These are phyloP conservation scores for Podila clonocystis DNA, from an alignment of 192 early-diverging fungal species.

Conservation along the genomic window DNA sequence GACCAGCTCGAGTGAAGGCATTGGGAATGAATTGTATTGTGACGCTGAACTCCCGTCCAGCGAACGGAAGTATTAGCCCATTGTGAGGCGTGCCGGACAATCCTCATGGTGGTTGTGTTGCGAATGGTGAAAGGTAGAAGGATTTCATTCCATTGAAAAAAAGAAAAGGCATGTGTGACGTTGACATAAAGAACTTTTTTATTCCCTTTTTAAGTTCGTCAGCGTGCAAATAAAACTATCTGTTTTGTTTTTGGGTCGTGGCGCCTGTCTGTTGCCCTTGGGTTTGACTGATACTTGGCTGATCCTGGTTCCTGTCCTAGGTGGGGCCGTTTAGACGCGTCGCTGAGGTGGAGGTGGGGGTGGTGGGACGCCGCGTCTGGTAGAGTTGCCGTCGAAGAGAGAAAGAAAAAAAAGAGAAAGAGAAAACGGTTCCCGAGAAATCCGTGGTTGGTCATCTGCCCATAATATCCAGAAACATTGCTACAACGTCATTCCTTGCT, in stretches of 20 bases:
- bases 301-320: not conserved
- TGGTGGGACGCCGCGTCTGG: constrained; percentile 48
- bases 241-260: constrained; percentile 9
- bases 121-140: too few relatives aligned
- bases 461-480: not conserved
- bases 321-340: constrained; percentile 35
- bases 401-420: constrained; percentile 12
- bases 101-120: not conserved
- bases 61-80: not conserved
- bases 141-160: too few relatives aligned
- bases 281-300: not conserved
- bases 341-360: constrained; percentile 50
- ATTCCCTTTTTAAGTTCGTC: not conserved
- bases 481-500: not conserved
- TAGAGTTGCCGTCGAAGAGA: constrained; percentile 5
- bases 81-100: not conserved
- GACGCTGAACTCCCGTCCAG: not conserved
- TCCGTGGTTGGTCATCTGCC: constrained; percentile 48
- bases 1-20: too few relatives aligned
- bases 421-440: constrained; percentile 49
- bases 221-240: not conserved
- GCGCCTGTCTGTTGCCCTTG: not conserved
- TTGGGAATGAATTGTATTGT: not conserved
- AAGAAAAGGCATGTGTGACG: too few relatives aligned
- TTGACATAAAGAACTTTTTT: not conserved